These are phyloP conservation scores for Helminthosporium solani DNA, from an alignment of 2,329 filamentous ascomycete genomes.

Conservation along the genomic window DNA sequence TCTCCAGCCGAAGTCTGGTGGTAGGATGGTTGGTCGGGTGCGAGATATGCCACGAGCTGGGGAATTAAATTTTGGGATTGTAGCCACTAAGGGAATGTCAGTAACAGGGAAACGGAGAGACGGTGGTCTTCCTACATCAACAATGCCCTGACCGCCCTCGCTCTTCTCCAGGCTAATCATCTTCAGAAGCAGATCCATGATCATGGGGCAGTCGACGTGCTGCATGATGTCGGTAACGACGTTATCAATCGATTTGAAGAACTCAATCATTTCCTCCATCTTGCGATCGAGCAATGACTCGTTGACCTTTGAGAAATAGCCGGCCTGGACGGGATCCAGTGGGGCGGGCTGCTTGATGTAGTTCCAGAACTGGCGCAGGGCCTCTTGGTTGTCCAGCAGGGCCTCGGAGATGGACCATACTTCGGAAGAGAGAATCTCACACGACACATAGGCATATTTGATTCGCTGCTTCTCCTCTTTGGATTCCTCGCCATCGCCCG, in stretches of 20 bases:
- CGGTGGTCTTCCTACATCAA: constrained; percentile 67
- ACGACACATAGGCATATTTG: constrained; percentile 90
- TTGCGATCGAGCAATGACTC: constrained; percentile 97
- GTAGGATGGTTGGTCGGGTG: constrained; percentile 79
- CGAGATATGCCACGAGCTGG: constrained; percentile 80
- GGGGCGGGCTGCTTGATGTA: constrained; percentile 83
- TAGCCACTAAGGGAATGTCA: constrained; percentile 72
- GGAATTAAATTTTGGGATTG: constrained; percentile 87
- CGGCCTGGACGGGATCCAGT: constrained; percentile 88
- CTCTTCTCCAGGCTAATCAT: constrained; percentile 95
- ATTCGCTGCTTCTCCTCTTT: constrained; percentile 88
- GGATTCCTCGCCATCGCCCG: constrained; percentile 56
- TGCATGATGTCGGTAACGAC: constrained; percentile 83
- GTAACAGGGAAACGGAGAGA: constrained; percentile 10
- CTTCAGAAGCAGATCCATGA: constrained; percentile 96
- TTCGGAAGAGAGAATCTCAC: constrained; percentile 90
- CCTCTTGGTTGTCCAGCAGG: constrained; percentile 77
- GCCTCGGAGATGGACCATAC: constrained; percentile 97
- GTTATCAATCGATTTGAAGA: constrained; percentile 80
- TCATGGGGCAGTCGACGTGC: constrained; percentile 95
- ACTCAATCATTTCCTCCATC: constrained; percentile 92
- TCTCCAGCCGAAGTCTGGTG: constrained; percentile 96
- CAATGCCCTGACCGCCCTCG: constrained; percentile 86
- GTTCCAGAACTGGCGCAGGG: constrained; percentile 83
- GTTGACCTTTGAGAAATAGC: constrained; percentile 98